Evolutionary conservation across 2,329 filamentous ascomycete genomes (phyloP).

Genomic region (Exophiala lecanii-corni): DNA sequence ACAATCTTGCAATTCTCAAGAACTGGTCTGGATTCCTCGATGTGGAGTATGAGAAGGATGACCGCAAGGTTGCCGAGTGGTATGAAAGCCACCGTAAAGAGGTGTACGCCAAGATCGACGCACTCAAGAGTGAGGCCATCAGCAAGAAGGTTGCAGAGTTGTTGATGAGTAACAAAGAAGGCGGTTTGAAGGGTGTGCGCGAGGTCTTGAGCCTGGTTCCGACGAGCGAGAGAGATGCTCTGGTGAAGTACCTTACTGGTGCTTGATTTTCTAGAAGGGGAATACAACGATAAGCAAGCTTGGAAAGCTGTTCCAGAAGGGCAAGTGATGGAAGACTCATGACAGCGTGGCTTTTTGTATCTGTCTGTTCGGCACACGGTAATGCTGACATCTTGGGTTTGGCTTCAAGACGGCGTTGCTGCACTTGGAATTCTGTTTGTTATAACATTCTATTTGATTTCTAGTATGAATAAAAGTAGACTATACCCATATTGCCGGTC

Average conservation of each 20-base stretch:
- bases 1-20: constrained; percentile 69
- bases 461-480: not conserved
- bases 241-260: constrained; percentile 54
- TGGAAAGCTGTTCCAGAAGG: not conserved
- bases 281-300: not conserved
- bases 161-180: constrained; percentile 61
- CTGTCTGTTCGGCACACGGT: not conserved
- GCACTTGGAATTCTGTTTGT: too few species aligned
- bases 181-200: constrained; percentile 77
- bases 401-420: not conserved
- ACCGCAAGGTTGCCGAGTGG: constrained; percentile 84
- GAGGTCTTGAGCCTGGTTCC: constrained; percentile 83
- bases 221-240: constrained; percentile 78
- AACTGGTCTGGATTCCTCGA: constrained; percentile 71
- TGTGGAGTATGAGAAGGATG: constrained; percentile 69
- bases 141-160: constrained; percentile 66
- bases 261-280: constrained; percentile 7
- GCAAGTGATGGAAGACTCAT: too few species aligned
- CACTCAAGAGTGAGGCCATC: constrained; percentile 70
- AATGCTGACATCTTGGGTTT: not conserved
- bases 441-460: not conserved
- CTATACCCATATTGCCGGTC: too few species aligned
- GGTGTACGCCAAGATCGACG: constrained; percentile 78
- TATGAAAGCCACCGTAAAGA: constrained; percentile 90
- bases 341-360: not conserved